Percentiles rank a stretch among this genome's conserved stretches.
Conservation (phyloP, 108 stramenopile genomes). For the Poteriospumella lacustris region DNA sequence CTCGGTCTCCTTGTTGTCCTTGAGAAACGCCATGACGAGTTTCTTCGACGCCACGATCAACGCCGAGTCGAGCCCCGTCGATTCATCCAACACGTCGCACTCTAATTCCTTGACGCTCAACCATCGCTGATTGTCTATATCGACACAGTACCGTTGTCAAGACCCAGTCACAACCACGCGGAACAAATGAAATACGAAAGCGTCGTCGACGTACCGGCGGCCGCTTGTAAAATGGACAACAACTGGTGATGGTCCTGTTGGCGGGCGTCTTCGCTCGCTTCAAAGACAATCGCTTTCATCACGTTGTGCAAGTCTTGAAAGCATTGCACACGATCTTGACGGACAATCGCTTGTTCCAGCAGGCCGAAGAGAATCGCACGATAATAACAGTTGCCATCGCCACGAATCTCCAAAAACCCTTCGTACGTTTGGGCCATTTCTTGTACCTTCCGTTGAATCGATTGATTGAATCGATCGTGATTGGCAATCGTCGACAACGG, state of each 20-base stretch:
- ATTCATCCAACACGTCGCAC: too few relatives aligned
- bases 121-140: not conserved
- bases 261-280: not conserved
- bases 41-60: too few relatives aligned
- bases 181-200: not conserved
- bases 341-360: not conserved
- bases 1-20: not conserved
- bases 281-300: not conserved
- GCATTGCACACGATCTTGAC: not conserved
- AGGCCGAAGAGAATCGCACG: slow-evolving; percentile 8
- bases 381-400: slow-evolving; percentile 24
- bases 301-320: not conserved
- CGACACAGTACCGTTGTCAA: not conserved
- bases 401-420: not conserved
- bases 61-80: too few relatives aligned
- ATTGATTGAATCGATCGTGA: slow-evolving; percentile 1
- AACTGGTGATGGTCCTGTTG: not conserved
- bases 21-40: not conserved
- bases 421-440: not conserved
- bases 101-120: too few relatives aligned
- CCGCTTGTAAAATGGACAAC: not conserved
- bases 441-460: not conserved
- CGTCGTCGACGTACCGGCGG: not conserved
- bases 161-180: not conserved
- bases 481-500: not conserved